Evolutionary conservation across 768 basidiomycete genomes (phyloP), one percentile per base, ranked within the genome.

Genomic region (Leccinum sublutescens): DNA sequence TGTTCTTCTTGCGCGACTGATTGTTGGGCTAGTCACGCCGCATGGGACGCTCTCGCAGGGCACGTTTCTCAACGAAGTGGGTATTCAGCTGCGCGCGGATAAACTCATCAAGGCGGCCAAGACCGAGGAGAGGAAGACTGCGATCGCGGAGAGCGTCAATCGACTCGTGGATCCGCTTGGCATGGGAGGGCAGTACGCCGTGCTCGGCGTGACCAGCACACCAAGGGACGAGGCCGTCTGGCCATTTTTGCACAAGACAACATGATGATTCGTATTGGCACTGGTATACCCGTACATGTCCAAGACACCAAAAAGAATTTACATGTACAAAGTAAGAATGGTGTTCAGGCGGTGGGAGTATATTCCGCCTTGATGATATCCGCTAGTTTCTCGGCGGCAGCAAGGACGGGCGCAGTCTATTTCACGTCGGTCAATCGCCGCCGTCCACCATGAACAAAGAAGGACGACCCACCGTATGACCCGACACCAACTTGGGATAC

Each of bases 101-200:
- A 78, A 77, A 4, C 80, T 98, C 25, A 75, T 83, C n/a, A 73
- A 79, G 11, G 71, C 77, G 0, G 85, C 87, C 0, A 45, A 69
- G 9, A 75, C 77, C 3, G 76, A 81, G 2, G 85, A 85, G 50
- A 76, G 85, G 19, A 75, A 75, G 62, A 65, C 71, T 2, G 80
- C 79, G 4, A 87, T 95, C 50, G 75, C 75, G 23, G 75, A 79
- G 25, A 87, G 85, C 0, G 90, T 86, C 23, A 72, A 80, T 57
- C 75, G 95, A 60, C 76, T 98, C n/a, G 82, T 93, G 17, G 91
- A 97, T 71, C 79, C 78, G 1, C 75, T 76, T 11, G 86, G 93
- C 19, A 98, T 98, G 96, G 96, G 97, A 0, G 78, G 72, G 40
- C 84, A 96, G 76, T 98, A 98, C 68, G 81, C 87, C 72, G 81